Percentiles rank a stretch among this genome's conserved stretches.
Conservation (phyloP, 192 early-diverging fungal genomes). For the Linnemannia hyalina region DNA sequence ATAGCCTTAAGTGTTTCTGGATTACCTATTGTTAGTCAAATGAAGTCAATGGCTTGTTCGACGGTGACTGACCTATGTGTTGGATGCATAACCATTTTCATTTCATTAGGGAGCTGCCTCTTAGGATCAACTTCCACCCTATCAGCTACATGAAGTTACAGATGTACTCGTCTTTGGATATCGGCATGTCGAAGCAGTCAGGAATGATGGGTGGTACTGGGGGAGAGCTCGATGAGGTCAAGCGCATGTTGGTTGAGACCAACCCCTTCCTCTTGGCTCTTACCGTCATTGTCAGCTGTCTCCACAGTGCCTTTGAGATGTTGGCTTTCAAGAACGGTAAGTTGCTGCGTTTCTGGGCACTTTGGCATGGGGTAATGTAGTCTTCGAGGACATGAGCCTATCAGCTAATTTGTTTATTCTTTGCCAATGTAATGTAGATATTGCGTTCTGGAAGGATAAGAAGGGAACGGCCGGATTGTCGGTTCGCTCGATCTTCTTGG, state of each 20-base stretch:
- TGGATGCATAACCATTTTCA: neutral
- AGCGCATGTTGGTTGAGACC: slow-evolving; percentile 92
- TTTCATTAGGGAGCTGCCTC: slow-evolving; percentile 66
- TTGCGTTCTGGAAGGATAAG: slow-evolving; percentile 89
- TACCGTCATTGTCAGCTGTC: slow-evolving; percentile 81
- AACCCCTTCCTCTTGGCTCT: slow-evolving; percentile 84
- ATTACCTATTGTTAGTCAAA: too few relatives aligned
- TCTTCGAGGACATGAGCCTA: too few relatives aligned
- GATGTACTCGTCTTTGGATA: slow-evolving; percentile 77
- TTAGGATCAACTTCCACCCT: slow-evolving; percentile 74
- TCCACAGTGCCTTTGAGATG: slow-evolving; percentile 92
- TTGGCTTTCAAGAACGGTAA: slow-evolving; percentile 94
- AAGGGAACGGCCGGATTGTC: slow-evolving; percentile 88
- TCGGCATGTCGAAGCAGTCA: slow-evolving; percentile 70
- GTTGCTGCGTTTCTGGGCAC: neutral
- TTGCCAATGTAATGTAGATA: slow-evolving; percentile 64
- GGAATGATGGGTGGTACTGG: slow-evolving; percentile 67
- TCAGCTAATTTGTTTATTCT: neutral
- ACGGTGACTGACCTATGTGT: neutral
- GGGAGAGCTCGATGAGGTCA: slow-evolving; percentile 82
- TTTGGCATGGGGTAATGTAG: too few relatives aligned
- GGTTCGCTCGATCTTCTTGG: slow-evolving; percentile 82
- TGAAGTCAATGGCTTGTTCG: neutral
- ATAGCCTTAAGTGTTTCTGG: neutral
- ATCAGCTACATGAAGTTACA: slow-evolving; percentile 83